A percentile compares a stretch with the other conserved stretches of the same genome.
Evolutionary conservation across 371 early-diverging fungal species (phyloP).

Genomic region (Zopfochytrium polystomum): DNA sequence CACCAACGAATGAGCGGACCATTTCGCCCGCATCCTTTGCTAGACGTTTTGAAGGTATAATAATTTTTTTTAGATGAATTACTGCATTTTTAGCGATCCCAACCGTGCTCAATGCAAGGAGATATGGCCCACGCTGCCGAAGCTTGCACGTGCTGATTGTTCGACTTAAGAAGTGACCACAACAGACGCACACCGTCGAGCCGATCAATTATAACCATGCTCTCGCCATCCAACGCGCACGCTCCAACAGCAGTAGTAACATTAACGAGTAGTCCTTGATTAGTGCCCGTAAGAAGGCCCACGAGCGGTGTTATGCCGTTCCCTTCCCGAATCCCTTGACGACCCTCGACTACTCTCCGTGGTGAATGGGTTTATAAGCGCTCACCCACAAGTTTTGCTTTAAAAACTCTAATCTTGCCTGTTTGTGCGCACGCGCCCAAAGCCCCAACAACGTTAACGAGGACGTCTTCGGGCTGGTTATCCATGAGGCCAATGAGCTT

Average conservation of each 20-base stretch:
- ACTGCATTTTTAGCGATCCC: neutral
- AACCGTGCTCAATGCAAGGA: conserved; percentile 61
- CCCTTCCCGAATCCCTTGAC: conserved; percentile 49
- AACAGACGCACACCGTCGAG: conserved; percentile 59
- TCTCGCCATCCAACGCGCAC: conserved; percentile 52
- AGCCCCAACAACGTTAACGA: conserved; percentile 60
- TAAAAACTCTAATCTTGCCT: conserved; percentile 27
- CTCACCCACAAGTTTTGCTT: no score
- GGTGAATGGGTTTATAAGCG: neutral
- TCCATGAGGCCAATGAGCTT: conserved; percentile 59
- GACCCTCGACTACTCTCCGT: conserved; percentile 55
- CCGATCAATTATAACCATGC: conserved; percentile 57
- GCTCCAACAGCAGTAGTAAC: conserved; percentile 60
- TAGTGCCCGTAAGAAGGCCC: conserved; percentile 54
- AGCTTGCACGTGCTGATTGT: conserved; percentile 53
- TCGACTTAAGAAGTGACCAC: conserved; percentile 58
- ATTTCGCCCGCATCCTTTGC: conserved; percentile 63
- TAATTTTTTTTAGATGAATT: neutral
- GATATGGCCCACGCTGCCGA: conserved; percentile 62
- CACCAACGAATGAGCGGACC: conserved; percentile 63
- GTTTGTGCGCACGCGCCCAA: conserved; percentile 59
- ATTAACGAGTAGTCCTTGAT: conserved; percentile 54
- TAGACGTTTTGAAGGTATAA: conserved; percentile 3
- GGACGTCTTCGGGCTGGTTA: conserved; percentile 60
- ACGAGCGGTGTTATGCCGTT: conserved; percentile 59